A percentile compares a stretch with the other conserved stretches of the same genome.
phyloP scores from a whole-genome alignment of 441 rosid species.

The Populus hybrid region DNA sequence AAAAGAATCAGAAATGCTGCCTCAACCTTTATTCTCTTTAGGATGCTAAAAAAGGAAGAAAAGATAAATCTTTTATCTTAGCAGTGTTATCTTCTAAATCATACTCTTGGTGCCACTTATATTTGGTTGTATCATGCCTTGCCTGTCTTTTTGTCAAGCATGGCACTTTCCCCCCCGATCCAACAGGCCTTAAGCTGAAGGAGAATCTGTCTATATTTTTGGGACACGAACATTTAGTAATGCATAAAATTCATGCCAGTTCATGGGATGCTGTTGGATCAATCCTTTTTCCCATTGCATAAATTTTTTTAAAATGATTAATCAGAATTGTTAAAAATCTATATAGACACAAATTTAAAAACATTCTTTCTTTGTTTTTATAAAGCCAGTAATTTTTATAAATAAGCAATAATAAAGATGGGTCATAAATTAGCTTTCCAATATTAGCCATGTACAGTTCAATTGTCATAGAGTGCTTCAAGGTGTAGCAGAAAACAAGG shows the following conservation, averaged over 20 bases:
- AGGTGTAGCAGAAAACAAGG: no score
- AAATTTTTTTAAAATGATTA: background rate
- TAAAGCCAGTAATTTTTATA: background rate
- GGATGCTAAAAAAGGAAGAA: background rate
- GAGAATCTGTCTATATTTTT: background rate
- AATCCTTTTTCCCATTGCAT: background rate
- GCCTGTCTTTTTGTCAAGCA: background rate
- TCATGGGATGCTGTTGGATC: background rate
- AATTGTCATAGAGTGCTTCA: background rate
- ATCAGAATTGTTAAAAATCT: background rate
- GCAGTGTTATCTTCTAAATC: background rate
- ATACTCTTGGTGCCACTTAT: slow-evolving; percentile 1
- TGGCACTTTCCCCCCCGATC: background rate
- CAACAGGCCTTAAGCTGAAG: background rate
- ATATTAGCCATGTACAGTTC: background rate
- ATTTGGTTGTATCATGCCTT: background rate
- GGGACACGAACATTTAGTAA: background rate
- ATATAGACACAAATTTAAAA: background rate
- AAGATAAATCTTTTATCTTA: background rate
- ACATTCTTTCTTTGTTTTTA: background rate
- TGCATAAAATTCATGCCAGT: background rate
- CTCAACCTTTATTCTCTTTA: slow-evolving; percentile 20
- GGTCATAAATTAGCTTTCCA: background rate
- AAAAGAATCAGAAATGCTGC: slow-evolving; percentile 3
- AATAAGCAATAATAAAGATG: background rate